Evolutionary conservation across 345 rosid species (phyloP), one percentile per base, ranked within the genome.

Genomic region (Acer saccharum): DNA sequence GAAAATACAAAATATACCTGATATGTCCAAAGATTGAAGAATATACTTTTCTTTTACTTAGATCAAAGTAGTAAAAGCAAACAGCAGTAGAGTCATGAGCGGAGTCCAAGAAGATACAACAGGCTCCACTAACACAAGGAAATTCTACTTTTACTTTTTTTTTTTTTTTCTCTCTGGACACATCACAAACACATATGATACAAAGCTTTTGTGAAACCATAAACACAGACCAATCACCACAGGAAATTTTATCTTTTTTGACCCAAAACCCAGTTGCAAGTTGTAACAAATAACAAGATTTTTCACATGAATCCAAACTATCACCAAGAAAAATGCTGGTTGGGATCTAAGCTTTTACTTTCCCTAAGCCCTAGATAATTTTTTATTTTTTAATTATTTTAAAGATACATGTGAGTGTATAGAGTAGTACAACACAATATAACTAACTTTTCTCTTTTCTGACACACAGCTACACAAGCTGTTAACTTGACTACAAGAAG

Each of bases 311-410:
- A 83, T 73, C 72, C 35, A 69, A 52, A 67, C 18, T 41, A 74
- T 52, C 57, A 5, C 4, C 68, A 50, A 52, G 69, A 65, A 76
- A 65, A 50, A 76, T 81, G 82, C 65, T 78, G 76, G 72, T 77
- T 79, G 77, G 73, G 81, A 85, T 83, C 80, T 73, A 75, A 80
- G 58, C 74, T 69, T 76, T 76, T 41, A 61, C 84, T 78, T 84
- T 83, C 75, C 44, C 83, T 10, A 61, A 72, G 69, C 74, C 87
- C 86, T 69, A 82, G 65, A 78, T 57, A 72, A 77, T 0, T 35
- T 35, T 35, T 35, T 32, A 29, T 32, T 35, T 35, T 35, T 2
- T 23, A 63, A 25, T 23, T 25, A 1, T 25, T 25, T 25, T 25
- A 23, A 25, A 3, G 73, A 80, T 57, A 44, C 65, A 52, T 29